Evolutionary conservation across 345 rosid genomes (phyloP), one percentile per base, ranked within the genome.

Genomic region (Hibiscus trionum): DNA sequence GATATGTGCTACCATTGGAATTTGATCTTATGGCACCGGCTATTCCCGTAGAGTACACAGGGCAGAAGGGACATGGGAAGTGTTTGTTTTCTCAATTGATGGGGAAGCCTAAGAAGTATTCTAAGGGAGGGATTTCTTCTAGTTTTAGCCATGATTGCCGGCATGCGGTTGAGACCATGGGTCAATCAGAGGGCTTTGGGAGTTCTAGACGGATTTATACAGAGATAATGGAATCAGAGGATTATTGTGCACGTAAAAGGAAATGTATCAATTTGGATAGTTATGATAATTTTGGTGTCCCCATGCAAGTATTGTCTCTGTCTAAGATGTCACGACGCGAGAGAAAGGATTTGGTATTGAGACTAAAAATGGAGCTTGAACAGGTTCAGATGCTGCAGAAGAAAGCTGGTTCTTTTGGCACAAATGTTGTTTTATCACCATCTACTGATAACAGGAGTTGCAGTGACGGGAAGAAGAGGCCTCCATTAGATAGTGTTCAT

Each of bases 121-220:
- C 87, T 12, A 87, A 89, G 82, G 91, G 71, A 16, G 88, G 89
- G 72, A 86, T 66, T 60, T 79, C 88, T 52, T 80, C 92, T 49
- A 90, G 89, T 61, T 88, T 84, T 78, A 82, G 83, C 72, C 88
- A 88, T 0, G 91, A 85, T 69, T 86, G 81, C 67, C 66, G 86
- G 55, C 89, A 85, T 77, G 84, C 74, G 17, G 88, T 84, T 61
- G 91, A 86, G 77, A 86, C 90, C 21, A 84, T 83, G 80, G 85
- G 79, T 66, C 93, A 89, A 74, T 86, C 92, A 1, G 95, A 88
- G 78, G 96, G 88, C 10, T 81, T 81, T 77, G 94, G 94, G 58
- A 84, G 85, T 81, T 87, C 86, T 1, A 90, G 89, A 15, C 83
- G 86, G 52, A 73, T 83, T 67, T 85, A 85, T 47, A 71, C 65